These are phyloP conservation scores for Prototheca wickerhamii DNA, from an alignment of 163 green algal species.

Conservation along the genomic window DNA sequence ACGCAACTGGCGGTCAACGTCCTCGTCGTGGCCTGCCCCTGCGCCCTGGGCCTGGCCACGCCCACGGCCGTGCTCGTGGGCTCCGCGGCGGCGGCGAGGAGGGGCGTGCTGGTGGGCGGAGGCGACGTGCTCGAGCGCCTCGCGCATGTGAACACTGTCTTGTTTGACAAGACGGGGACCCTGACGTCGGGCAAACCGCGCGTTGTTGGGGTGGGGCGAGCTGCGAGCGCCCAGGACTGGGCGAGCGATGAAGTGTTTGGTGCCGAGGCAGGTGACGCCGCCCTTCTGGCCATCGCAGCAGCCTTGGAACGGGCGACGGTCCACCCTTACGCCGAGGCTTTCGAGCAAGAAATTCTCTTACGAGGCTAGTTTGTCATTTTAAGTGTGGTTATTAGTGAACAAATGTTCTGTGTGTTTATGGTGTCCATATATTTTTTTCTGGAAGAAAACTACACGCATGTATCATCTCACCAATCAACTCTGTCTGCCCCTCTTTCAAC, in stretches of 20 bases:
- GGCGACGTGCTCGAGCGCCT: constrained; percentile 77
- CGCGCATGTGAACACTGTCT: constrained; percentile 65
- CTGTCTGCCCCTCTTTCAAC: neutral
- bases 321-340: constrained; percentile 75
- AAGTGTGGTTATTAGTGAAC: no score
- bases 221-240: neutral
- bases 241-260: neutral
- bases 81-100: constrained; percentile 42
- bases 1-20: constrained; percentile 79
- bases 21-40: constrained; percentile 72
- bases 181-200: constrained; percentile 65
- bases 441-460: no score
- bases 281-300: constrained; percentile 62
- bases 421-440: no score
- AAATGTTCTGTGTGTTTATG: no score
- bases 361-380: no score
- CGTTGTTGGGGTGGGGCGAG: constrained; percentile 21
- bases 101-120: constrained; percentile 43
- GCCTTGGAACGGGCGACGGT: constrained; percentile 58
- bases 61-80: constrained; percentile 72
- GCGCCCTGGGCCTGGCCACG: constrained; percentile 65
- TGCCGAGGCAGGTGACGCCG: no score
- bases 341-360: no score
- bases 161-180: constrained; percentile 99
- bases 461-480: no score